Evolutionary conservation across 2,329 filamentous ascomycete genomes (phyloP).

Genomic region (Aspergillus arachidicola): DNA sequence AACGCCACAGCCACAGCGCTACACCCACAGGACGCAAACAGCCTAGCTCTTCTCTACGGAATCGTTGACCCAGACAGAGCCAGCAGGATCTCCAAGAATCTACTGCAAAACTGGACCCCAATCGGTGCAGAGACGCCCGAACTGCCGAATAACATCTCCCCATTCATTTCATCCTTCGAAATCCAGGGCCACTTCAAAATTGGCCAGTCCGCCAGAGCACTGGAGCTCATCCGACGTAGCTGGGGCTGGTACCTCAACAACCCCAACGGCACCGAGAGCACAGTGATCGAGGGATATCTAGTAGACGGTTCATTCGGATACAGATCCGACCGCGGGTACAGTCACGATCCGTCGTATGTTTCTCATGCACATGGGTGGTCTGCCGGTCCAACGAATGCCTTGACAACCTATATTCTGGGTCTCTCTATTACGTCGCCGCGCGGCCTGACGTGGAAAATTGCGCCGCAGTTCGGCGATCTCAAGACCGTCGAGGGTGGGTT

Average conservation of each 20-base stretch:
- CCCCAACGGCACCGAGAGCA: conserved; percentile 60
- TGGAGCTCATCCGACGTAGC: conserved; percentile 57
- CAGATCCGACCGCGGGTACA: conserved; percentile 55
- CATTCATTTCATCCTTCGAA: conserved; percentile 63
- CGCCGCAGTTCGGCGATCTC: conserved; percentile 49
- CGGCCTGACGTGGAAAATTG: conserved; percentile 48
- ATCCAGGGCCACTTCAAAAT: conserved; percentile 59
- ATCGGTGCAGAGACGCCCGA: conserved; percentile 61
- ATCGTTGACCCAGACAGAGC: conserved; percentile 43
- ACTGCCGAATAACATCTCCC: conserved; percentile 59
- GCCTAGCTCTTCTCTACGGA: conserved; percentile 56
- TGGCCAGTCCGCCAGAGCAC: conserved; percentile 52
- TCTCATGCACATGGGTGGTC: conserved; percentile 45
- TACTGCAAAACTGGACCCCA: conserved; percentile 57
- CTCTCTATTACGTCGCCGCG: conserved; percentile 43
- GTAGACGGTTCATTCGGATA: conserved; percentile 61
- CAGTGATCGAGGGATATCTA: conserved; percentile 62
- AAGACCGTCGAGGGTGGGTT: conserved; percentile 49
- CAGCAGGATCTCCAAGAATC: conserved; percentile 46
- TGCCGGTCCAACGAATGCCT: conserved; percentile 44
- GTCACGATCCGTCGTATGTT: conserved; percentile 10
- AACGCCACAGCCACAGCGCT: conserved; percentile 56
- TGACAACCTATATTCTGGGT: conserved; percentile 51
- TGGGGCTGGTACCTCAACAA: conserved; percentile 66
- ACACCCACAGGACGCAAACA: conserved; percentile 64